Percentiles rank a stretch among this genome's conserved stretches.
phyloP scores from a whole-genome alignment of 306 rosid genomes.

The Sindora glabra region DNA sequence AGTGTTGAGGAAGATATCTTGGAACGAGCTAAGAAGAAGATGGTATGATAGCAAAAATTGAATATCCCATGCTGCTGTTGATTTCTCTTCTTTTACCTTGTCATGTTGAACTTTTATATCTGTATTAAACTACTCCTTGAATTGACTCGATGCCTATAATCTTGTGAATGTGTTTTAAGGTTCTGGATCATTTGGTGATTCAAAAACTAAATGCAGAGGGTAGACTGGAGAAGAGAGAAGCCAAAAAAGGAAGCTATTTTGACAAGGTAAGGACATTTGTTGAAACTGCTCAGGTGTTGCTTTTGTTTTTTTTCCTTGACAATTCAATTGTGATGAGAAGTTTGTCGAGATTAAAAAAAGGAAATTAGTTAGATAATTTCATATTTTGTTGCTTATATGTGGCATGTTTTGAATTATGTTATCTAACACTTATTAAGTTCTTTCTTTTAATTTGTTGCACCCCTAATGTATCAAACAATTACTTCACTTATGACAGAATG shows the following conservation, averaged over 20 bases:
- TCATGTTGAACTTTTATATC: no score
- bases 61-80: neutral
- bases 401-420: slow-evolving; percentile 1
- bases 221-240: slow-evolving; percentile 92
- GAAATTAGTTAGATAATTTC: neutral
- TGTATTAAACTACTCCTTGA: neutral
- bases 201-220: slow-evolving; percentile 99
- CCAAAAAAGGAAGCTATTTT: slow-evolving; percentile 79
- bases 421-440: neutral
- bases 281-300: slow-evolving; percentile 1
- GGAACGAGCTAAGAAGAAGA: slow-evolving; percentile 97
- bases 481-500: slow-evolving; percentile 60
- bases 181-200: slow-evolving; percentile 98
- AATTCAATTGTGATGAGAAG: neutral
- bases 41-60: slow-evolving; percentile 43
- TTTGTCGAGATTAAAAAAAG: neutral
- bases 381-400: neutral
- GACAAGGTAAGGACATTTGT: slow-evolving; percentile 69
- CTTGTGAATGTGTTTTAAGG: slow-evolving; percentile 48
- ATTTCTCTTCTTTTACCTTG: no score
- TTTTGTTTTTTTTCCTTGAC: slow-evolving; percentile 2
- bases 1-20: slow-evolving; percentile 99
- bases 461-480: neutral
- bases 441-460: neutral
- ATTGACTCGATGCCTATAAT: neutral